phyloP scores from a whole-genome alignment of 2,329 filamentous ascomycete species.

The Orbilia blumenaviensis region DNA sequence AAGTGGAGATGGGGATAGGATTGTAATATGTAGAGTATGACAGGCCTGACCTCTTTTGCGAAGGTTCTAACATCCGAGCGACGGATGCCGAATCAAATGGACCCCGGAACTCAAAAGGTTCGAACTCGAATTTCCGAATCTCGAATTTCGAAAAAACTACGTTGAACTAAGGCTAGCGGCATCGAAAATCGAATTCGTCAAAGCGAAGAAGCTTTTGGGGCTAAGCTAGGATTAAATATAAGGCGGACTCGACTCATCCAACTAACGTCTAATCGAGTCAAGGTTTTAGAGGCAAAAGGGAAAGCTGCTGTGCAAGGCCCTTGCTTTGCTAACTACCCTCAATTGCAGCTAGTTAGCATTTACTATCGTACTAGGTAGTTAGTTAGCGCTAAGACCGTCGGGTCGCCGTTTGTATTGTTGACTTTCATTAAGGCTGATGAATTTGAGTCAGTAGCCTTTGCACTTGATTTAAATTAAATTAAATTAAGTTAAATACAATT shows the following conservation, averaged over 20 bases:
- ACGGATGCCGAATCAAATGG: constrained; percentile 13
- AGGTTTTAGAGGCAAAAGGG: constrained; percentile 19
- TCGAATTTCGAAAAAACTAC: background rate
- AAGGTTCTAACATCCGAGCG: constrained; percentile 1
- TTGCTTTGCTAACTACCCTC: too few relatives aligned
- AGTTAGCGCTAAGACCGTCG: background rate
- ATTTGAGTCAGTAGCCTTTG: constrained; percentile 43
- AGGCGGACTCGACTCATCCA: constrained; percentile 16
- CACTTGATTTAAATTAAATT: background rate
- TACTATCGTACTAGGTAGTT: too few relatives aligned
- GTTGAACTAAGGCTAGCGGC: background rate
- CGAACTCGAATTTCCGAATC: constrained; percentile 8
- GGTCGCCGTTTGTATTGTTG: constrained; percentile 1
- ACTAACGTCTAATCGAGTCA: constrained; percentile 1
- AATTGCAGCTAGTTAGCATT: too few relatives aligned
- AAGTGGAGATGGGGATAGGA: background rate
- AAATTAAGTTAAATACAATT: too few relatives aligned
- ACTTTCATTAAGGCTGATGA: constrained; percentile 29
- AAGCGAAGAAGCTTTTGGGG: background rate
- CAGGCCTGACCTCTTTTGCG: constrained; percentile 20
- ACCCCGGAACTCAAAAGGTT: too few relatives aligned
- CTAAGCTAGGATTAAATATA: constrained; percentile 32
- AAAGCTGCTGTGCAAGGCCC: too few relatives aligned
- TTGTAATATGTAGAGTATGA: background rate
- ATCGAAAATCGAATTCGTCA: background rate